These are phyloP conservation scores for Vitis rotundifolia DNA, from an alignment of 164 flowering plant genomes.

Conservation along the genomic window DNA sequence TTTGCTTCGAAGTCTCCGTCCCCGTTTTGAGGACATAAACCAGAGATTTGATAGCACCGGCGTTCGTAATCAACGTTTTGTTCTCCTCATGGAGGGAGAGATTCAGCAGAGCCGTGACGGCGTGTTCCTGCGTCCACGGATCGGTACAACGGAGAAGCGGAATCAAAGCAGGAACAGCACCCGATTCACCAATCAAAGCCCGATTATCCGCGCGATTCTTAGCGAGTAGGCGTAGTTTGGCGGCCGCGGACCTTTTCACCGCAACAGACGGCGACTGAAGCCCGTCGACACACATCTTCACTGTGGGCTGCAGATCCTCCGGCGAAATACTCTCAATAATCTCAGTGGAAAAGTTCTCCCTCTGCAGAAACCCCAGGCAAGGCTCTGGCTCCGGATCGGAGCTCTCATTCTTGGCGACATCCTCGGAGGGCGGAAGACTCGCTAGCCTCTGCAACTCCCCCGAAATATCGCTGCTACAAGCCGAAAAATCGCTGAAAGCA, in stretches of 20 bases:
- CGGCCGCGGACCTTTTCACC: conserved; percentile 77
- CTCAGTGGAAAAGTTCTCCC: conserved; percentile 72
- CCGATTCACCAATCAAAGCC: conserved; percentile 81
- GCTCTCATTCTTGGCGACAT: not conserved
- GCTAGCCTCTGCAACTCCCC: conserved; percentile 89
- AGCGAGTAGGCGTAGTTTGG: conserved; percentile 43
- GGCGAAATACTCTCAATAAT: conserved; percentile 70
- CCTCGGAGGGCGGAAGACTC: conserved; percentile 43
- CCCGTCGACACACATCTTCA: conserved; percentile 66
- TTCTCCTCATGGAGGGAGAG: conserved; percentile 77
- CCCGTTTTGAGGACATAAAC: conserved; percentile 89
- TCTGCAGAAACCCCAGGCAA: conserved; percentile 53
- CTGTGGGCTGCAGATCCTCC: conserved; percentile 81
- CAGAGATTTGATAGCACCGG: conserved; percentile 76
- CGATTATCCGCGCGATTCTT: conserved; percentile 89
- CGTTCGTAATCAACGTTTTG: conserved; percentile 40
- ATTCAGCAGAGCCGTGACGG: conserved; percentile 87
- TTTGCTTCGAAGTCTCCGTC: conserved; percentile 87
- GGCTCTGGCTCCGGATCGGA: conserved; percentile 39
- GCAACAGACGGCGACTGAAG: conserved; percentile 57
- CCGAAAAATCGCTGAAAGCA: conserved; percentile 80
- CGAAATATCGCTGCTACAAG: conserved; percentile 87
- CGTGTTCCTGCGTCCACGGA: conserved; percentile 88
- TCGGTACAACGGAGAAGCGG: conserved; percentile 71
- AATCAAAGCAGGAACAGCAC: conserved; percentile 76